A percentile compares a stretch with the other conserved stretches of the same genome.
These are phyloP conservation scores for Streptanthus diversifolius DNA, from an alignment of 345 rosid genomes.

Conservation along the genomic window DNA sequence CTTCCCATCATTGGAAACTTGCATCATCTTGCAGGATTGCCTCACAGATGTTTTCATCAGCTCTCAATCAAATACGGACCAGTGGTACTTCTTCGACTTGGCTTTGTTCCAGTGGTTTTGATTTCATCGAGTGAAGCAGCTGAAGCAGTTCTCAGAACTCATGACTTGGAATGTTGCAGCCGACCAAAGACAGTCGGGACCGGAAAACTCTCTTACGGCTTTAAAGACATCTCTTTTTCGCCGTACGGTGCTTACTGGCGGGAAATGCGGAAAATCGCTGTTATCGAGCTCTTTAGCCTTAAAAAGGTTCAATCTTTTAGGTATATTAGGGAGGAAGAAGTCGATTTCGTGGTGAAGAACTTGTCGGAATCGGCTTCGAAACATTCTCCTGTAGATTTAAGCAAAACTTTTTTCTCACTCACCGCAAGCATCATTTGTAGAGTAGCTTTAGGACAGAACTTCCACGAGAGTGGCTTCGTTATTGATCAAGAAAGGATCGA, in stretches of 20 bases:
- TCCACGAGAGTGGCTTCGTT: slow-evolving; percentile 23
- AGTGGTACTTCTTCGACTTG: slow-evolving; percentile 39
- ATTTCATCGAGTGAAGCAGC: slow-evolving; percentile 49
- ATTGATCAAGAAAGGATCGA: slow-evolving; percentile 27
- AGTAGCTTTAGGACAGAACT: slow-evolving; percentile 43
- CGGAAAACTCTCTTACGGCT: slow-evolving; percentile 41
- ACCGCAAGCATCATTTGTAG: slow-evolving; percentile 38
- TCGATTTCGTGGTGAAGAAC: slow-evolving; percentile 27
- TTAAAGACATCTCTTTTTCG: slow-evolving; percentile 40
- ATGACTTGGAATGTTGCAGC: slow-evolving; percentile 44
- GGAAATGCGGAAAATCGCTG: slow-evolving; percentile 40
- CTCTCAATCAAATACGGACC: slow-evolving; percentile 51
- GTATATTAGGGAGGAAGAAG: slow-evolving; percentile 42
- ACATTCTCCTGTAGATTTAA: slow-evolving; percentile 26
- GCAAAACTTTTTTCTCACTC: slow-evolving; percentile 27
- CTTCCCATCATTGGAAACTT: slow-evolving; percentile 61
- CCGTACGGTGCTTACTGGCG: slow-evolving; percentile 45
- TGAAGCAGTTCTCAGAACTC: slow-evolving; percentile 38
- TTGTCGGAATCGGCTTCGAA: neutral
- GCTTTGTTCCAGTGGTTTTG: slow-evolving; percentile 30
- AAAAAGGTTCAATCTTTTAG: slow-evolving; percentile 33
- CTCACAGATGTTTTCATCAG: slow-evolving; percentile 33
- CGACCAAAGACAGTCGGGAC: slow-evolving; percentile 37
- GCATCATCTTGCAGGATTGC: slow-evolving; percentile 31
- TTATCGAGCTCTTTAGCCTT: slow-evolving; percentile 38